These are phyloP conservation scores for Sisymbrium irio DNA, from an alignment of 345 rosid species.

Conservation along the genomic window DNA sequence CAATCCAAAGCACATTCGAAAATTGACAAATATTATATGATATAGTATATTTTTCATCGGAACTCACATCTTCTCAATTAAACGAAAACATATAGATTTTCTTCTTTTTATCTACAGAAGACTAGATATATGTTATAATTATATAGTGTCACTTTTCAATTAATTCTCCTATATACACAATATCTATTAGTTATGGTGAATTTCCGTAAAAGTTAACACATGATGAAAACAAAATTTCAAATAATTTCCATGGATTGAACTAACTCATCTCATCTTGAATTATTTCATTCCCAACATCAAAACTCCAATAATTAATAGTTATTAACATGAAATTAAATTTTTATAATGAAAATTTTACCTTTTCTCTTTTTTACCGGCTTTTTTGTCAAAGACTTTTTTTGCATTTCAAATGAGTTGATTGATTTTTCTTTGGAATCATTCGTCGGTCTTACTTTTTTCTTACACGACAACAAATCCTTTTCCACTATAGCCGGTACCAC, in stretches of 20 bases:
- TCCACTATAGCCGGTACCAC: background rate
- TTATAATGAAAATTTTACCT: slow-evolving; percentile 21
- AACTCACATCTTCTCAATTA: too few species aligned
- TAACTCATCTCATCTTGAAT: too few species aligned
- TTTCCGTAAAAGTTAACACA: too few species aligned
- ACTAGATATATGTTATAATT: background rate
- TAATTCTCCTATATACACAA: background rate
- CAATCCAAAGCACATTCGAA: slow-evolving; percentile 21
- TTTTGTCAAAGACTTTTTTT: background rate
- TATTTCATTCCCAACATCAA: too few species aligned
- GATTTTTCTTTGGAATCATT: slow-evolving; percentile 47
- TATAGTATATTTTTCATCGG: too few species aligned
- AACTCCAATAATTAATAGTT: too few species aligned
- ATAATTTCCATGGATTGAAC: background rate
- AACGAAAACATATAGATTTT: too few species aligned
- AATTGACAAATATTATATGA: too few species aligned
- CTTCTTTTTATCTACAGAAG: background rate
- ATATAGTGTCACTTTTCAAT: background rate
- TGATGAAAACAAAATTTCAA: too few species aligned
- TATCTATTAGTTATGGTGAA: background rate
- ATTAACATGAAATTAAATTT: background rate
- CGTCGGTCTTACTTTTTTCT: slow-evolving; percentile 56
- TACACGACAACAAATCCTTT: slow-evolving; percentile 20
- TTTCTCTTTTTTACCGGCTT: slow-evolving; percentile 28
- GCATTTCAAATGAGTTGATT: slow-evolving; percentile 12